Conservation (phyloP, 2,329 filamentous ascomycete species). For the Aspergillus unguis region DNA sequence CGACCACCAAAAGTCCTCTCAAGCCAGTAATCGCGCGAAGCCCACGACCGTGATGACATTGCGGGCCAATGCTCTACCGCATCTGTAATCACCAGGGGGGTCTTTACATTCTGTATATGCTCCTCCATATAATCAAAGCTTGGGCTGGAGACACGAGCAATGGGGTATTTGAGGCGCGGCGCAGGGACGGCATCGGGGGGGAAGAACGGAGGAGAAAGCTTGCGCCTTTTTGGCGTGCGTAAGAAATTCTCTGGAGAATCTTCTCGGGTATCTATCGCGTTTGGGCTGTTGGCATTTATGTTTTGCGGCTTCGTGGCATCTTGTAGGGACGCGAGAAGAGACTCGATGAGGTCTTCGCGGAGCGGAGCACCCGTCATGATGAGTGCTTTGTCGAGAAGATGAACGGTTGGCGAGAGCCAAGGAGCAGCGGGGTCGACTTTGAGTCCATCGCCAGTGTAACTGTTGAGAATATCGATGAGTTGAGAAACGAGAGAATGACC, state of each 20-base stretch:
- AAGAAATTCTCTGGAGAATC: background rate
- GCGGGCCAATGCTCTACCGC: slow-evolving; percentile 74
- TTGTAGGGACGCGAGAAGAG: slow-evolving; percentile 34
- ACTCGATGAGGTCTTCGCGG: slow-evolving; percentile 47
- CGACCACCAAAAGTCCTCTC: slow-evolving; percentile 70
- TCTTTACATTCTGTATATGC: slow-evolving; percentile 51
- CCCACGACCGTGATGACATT: slow-evolving; percentile 65
- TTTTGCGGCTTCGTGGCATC: slow-evolving; percentile 12
- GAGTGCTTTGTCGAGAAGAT: slow-evolving; percentile 69
- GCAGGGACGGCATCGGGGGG: slow-evolving; percentile 31
- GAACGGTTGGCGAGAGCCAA: slow-evolving; percentile 60
- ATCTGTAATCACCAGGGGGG: slow-evolving; percentile 67
- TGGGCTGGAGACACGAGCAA: slow-evolving; percentile 44
- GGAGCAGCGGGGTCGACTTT: slow-evolving; percentile 23
- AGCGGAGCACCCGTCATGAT: slow-evolving; percentile 68
- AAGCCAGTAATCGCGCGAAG: slow-evolving; percentile 68
- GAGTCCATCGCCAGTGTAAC: slow-evolving; percentile 9
- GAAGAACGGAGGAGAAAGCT: slow-evolving; percentile 32
- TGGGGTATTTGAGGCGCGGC: slow-evolving; percentile 34
- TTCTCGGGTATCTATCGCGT: background rate
- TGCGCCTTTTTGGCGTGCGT: slow-evolving; percentile 31
- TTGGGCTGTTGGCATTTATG: background rate
- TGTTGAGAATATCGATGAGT: slow-evolving; percentile 17
- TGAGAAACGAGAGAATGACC: background rate
- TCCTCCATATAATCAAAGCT: slow-evolving; percentile 60